phyloP scores from a whole-genome alignment of 352 stramenopile genomes.

The Phytopythium delawarense region DNA sequence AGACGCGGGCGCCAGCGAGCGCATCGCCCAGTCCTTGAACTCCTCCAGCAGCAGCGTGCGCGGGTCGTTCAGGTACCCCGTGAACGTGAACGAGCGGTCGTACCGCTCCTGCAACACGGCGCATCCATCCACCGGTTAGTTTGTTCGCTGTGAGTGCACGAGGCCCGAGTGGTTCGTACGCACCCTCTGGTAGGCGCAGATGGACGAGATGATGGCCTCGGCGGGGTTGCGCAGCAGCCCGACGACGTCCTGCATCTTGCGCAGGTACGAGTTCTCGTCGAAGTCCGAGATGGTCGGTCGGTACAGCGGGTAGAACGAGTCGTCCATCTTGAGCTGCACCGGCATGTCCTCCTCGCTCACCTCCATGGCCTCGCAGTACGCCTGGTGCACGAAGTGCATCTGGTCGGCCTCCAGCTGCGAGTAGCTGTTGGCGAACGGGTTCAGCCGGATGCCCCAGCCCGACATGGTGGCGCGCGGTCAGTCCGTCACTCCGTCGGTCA shows the following conservation, averaged over 20 bases:
- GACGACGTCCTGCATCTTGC: constrained; percentile 86
- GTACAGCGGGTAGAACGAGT: constrained; percentile 75
- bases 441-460: constrained; percentile 77
- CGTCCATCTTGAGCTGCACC: constrained; percentile 82
- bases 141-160: neutral
- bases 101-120: constrained; percentile 43
- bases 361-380: constrained; percentile 84
- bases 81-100: constrained; percentile 69
- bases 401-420: constrained; percentile 82
- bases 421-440: constrained; percentile 79
- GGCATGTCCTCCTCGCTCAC: constrained; percentile 78
- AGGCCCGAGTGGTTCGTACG: neutral
- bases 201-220: constrained; percentile 83
- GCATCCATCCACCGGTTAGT: neutral
- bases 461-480: constrained; percentile 37
- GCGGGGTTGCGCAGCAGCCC: constrained; percentile 73
- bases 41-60: constrained; percentile 79
- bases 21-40: constrained; percentile 86
- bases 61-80: constrained; percentile 81
- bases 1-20: constrained; percentile 60
- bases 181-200: constrained; percentile 76
- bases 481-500: neutral
- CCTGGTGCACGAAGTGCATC: constrained; percentile 84
- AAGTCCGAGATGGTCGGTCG: constrained; percentile 76
- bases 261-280: constrained; percentile 84